Conservation (phyloP, 164 flowering plant genomes). For the Malania oleifera region DNA sequence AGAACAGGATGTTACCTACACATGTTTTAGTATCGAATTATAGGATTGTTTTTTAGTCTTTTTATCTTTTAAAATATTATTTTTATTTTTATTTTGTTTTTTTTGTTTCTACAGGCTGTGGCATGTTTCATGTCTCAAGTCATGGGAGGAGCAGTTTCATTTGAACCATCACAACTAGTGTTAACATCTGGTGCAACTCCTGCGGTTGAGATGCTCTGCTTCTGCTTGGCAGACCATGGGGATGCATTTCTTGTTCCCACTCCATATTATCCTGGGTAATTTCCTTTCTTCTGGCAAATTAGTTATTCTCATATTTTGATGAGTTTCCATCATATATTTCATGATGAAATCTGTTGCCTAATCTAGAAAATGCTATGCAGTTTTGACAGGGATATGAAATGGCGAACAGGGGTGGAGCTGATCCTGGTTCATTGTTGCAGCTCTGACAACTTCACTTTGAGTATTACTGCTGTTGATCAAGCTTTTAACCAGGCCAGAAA, state of each 20-base stretch:
- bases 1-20: no score
- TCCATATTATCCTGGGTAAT: constrained; percentile 84
- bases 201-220: constrained; percentile 84
- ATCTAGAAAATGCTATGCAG: constrained; percentile 42
- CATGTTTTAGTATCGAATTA: no score
- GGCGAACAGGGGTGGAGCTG: constrained; percentile 84
- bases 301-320: neutral
- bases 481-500: constrained; percentile 90
- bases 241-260: constrained; percentile 97
- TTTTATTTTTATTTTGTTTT: no score
- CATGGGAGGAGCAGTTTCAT: constrained; percentile 38
- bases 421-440: constrained; percentile 92
- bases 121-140: constrained; percentile 82
- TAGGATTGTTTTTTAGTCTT: no score
- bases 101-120: constrained; percentile 54
- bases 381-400: constrained; percentile 76
- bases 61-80: no score
- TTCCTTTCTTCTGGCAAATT: no score
- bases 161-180: constrained; percentile 66
- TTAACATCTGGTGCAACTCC: constrained; percentile 80
- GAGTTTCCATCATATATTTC: neutral
- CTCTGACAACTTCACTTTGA: constrained; percentile 67
- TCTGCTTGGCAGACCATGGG: constrained; percentile 91
- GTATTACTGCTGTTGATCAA: constrained; percentile 64
- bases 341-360: constrained; percentile 16